Evolutionary conservation across 192 early-diverging fungal genomes (phyloP), one percentile per base, ranked within the genome.

Genomic region (Obelidium mucronatum): DNA sequence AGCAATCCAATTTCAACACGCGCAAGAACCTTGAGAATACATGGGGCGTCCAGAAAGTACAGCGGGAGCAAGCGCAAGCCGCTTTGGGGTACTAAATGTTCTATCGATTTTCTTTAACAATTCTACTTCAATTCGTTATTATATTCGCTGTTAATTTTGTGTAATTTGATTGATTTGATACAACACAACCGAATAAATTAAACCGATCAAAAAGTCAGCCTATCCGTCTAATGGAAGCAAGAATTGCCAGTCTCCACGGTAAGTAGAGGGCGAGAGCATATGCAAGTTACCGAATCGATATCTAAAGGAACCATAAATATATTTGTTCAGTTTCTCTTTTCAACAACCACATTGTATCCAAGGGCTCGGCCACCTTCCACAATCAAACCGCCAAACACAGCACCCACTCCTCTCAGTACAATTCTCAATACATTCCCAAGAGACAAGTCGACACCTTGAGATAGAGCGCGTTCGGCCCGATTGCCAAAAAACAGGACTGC

Each of bases 11-110:
- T 28, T 80, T 69, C 37, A 30, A 30, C 30, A 60, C 65, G 26
- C 13, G 78, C 17, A 79, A 71, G 35, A 22, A n/a, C 3, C 69
- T 79, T 37, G 78, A 79, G 34, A 70, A 31, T n/a, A 79, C 78
- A 26, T 79, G 78, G 78, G 22, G 22, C 4, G 55, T 79, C 3
- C 78, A 79, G 62, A 59, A 54, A 34, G 52, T 54, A 1, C 67
- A 69, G 48, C 67, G 52, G 13, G 52, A 69, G 13, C 42, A 53
- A 33, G 67, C 67, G 28, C 67, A 69, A 35, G 67, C 42, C 0
- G 67, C 67, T 13, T 34, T 69, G 2, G 67, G 67, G 8, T 69
- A 69, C 31, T 69, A n/a, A n/a, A 33, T n/a, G n/a, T n/a, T n/a
- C n/a, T n/a, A n/a, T n/a, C n/a, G n/a, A n/a, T n/a, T n/a, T n/a